A percentile compares a stretch with the other conserved stretches of the same genome.
Conservation (phyloP, 108 stramenopile species). For the Nitzschia sp. region DNA sequence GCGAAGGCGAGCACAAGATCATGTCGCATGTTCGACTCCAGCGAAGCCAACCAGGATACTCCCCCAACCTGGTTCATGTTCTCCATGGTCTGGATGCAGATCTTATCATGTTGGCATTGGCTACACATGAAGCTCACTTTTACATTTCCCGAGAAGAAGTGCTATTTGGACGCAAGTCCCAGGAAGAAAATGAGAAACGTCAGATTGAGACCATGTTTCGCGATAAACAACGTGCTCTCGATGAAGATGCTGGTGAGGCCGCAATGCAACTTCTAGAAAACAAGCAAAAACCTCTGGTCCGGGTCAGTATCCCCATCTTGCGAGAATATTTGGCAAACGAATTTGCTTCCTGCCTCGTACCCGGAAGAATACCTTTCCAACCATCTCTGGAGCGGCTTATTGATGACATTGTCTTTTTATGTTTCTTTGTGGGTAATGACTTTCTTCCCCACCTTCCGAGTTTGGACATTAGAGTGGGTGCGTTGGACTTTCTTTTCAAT, state of each 20-base stretch:
- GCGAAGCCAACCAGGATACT: constrained; percentile 92
- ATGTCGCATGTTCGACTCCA: constrained; percentile 92
- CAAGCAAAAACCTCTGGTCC: constrained; percentile 72
- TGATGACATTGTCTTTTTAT: constrained; percentile 99
- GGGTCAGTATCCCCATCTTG: constrained; percentile 88
- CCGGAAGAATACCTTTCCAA: constrained; percentile 49
- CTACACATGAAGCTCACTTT: constrained; percentile 98
- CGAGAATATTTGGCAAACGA: constrained; percentile 93
- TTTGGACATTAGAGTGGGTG: constrained; percentile 94
- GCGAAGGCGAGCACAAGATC: constrained; percentile 99
- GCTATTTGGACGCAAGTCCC: constrained; percentile 75
- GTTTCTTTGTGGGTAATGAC: constrained; percentile 97
- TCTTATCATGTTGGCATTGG: constrained; percentile 98
- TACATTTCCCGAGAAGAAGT: constrained; percentile 96
- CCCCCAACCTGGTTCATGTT: constrained; percentile 95
- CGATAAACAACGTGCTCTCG: constrained; percentile 66
- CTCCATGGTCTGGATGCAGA: constrained; percentile 99
- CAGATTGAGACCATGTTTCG: constrained; percentile 73
- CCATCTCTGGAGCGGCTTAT: constrained; percentile 88
- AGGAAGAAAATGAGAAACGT: constrained; percentile 61
- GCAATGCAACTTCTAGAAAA: constrained; percentile 83
- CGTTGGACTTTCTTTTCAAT: constrained; percentile 88
- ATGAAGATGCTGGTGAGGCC: constrained; percentile 71
- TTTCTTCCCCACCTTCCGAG: constrained; percentile 94
- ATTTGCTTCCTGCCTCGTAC: constrained; percentile 62